Evolutionary conservation across 805 yeast species (phyloP), one percentile per base, ranked within the genome.

Genomic region (Teunomyces tritomae): DNA sequence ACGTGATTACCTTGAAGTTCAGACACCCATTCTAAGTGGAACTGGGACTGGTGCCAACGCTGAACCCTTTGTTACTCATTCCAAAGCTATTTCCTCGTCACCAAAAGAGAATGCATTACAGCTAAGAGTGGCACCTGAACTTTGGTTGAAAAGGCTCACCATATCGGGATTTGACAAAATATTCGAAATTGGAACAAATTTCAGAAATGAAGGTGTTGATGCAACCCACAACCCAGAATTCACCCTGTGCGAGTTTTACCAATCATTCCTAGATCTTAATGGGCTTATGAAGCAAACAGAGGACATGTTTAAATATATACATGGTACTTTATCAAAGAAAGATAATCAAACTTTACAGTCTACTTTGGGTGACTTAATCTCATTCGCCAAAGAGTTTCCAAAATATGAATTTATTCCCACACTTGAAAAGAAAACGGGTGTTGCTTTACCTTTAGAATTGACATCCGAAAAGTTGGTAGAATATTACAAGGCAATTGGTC

Each of bases 181-280:
- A 2, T 94, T 80, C 64, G 98, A 94, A 59, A 80, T 94, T 45
- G 97, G 97, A 0, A 77, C 79, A 45, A 83, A 77, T 40, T 94
- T 91, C 65, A 75, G 99, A 57, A 94, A 94, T 59, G 99, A 94
- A 67, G 96, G 97, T 5, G 76, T 92, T 27, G 99, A 92, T 62
- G 74, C 86, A 1, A 87, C 96, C 0, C 99, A 92, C 63, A 94
- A 92, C 65, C 96, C 97, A 0, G 99, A 92, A 60, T 92, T 91
- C 62, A 85, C 96, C 1, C 81, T 89, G 2, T 83, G 96, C 61
- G 99, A 92, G 62, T 87, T 89, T 57, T 92, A 92, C 63, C 87
- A 85, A 57, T 76, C 87, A 0, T 90, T 78, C 59, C 81, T 85
- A 0, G 72, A 78, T 8, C 68, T 94, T 53, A 77, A 79, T 0